Percentiles rank a stretch among this genome's conserved stretches.
phyloP scores from a whole-genome alignment of 108 stramenopile genomes.

The Skeletonema menzelii region DNA sequence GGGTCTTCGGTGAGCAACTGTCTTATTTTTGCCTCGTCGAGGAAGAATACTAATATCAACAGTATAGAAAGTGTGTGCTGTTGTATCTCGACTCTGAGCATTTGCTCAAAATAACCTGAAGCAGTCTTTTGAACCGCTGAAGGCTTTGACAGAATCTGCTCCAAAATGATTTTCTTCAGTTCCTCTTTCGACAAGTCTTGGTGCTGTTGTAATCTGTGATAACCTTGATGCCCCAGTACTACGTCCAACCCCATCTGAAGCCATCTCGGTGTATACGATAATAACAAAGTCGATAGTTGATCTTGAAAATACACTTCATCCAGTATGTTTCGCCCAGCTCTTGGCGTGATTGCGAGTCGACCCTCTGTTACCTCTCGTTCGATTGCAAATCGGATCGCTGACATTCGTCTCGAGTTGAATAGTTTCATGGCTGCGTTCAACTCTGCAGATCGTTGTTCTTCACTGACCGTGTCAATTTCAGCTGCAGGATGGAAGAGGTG shows the following conservation, averaged over 20 bases:
- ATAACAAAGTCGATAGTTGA: slow-evolving; percentile 65
- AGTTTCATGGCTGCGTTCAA: slow-evolving; percentile 32
- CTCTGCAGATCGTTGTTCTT: slow-evolving; percentile 22
- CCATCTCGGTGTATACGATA: slow-evolving; percentile 91
- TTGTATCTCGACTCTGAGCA: slow-evolving; percentile 64
- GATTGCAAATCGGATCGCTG: slow-evolving; percentile 39
- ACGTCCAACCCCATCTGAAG: slow-evolving; percentile 88
- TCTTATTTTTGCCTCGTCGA: slow-evolving; percentile 71
- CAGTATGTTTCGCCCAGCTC: slow-evolving; percentile 82
- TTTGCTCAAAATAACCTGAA: slow-evolving; percentile 70
- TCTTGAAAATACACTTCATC: slow-evolving; percentile 77
- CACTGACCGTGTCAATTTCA: not conserved
- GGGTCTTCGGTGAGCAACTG: slow-evolving; percentile 67
- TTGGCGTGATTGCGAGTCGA: slow-evolving; percentile 56
- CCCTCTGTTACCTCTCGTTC: slow-evolving; percentile 72
- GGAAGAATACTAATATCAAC: slow-evolving; percentile 78
- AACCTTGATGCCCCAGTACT: slow-evolving; percentile 75
- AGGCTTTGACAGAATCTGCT: slow-evolving; percentile 74
- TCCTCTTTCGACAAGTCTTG: slow-evolving; percentile 37
- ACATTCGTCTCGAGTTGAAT: slow-evolving; percentile 53
- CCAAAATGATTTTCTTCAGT: slow-evolving; percentile 63
- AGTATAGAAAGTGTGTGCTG: slow-evolving; percentile 64
- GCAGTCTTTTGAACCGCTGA: slow-evolving; percentile 59
- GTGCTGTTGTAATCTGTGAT: slow-evolving; percentile 24
- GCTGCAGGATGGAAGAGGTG: slow-evolving; percentile 58